These are phyloP conservation scores for Pseudotulostoma volvatum DNA, from an alignment of 495 filamentous ascomycete genomes.

Conservation along the genomic window DNA sequence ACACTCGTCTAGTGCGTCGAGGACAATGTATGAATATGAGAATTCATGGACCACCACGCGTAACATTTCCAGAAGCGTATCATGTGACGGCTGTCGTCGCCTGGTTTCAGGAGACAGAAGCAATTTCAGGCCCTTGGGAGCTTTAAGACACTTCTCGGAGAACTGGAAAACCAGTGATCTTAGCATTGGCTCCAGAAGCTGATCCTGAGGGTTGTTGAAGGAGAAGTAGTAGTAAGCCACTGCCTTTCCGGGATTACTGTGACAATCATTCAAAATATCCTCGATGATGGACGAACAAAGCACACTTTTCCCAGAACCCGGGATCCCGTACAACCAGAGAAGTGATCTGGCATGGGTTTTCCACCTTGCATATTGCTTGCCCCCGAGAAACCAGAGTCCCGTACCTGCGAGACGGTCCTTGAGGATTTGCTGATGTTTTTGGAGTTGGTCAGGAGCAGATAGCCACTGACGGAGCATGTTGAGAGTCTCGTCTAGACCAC, in stretches of 20 bases:
- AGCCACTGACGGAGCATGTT: no score
- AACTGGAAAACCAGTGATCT: slow-evolving; percentile 15
- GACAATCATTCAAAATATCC: slow-evolving; percentile 4
- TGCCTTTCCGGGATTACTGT: not conserved
- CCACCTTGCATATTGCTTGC: not conserved
- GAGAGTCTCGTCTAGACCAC: no score
- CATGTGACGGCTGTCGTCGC: not conserved
- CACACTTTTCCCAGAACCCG: slow-evolving; percentile 15
- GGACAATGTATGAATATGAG: slow-evolving; percentile 10
- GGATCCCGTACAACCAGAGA: slow-evolving; percentile 9
- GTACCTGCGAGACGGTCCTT: not conserved
- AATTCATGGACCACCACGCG: slow-evolving; percentile 7
- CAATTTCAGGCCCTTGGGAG: not conserved
- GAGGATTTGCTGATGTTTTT: not conserved
- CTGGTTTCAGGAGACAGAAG: not conserved
- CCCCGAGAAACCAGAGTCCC: not conserved
- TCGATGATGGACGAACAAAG: slow-evolving; percentile 11
- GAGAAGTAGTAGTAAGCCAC: slow-evolving; percentile 22
- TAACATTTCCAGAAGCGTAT: not conserved
- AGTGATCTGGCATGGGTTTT: not conserved
- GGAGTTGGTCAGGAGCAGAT: not conserved
- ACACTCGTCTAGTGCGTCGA: slow-evolving; percentile 22
- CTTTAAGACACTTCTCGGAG: not conserved
- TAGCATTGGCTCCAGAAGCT: slow-evolving; percentile 5
- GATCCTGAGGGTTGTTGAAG: slow-evolving; percentile 13